Percentiles rank a stretch among this genome's conserved stretches.
phyloP scores from a whole-genome alignment of 345 rosid genomes.

The Arabis hirsuta region DNA sequence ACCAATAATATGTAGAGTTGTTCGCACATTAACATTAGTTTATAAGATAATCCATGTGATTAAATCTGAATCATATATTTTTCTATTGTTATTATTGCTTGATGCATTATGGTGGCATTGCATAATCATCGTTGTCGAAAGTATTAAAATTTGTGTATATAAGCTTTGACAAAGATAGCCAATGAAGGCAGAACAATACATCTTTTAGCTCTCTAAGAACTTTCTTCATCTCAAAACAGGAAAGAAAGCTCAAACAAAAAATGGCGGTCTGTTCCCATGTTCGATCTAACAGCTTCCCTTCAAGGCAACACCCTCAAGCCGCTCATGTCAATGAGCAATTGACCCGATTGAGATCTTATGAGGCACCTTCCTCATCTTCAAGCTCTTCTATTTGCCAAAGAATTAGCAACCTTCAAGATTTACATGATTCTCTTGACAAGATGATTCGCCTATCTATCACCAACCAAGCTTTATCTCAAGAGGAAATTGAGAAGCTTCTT shows the following conservation, averaged over 20 bases:
- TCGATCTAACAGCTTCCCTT: constrained; percentile 52
- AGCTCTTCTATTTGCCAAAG: constrained; percentile 36
- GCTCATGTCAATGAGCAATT: constrained; percentile 44
- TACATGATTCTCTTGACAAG: constrained; percentile 42
- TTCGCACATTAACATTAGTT: not conserved
- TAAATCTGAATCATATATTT: constrained; percentile 13
- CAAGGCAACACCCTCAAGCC: constrained; percentile 44
- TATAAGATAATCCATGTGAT: not conserved
- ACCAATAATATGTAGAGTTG: not conserved
- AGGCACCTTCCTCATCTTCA: constrained; percentile 11
- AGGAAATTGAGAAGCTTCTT: constrained; percentile 39
- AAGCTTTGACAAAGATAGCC: not conserved
- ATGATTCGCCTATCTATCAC: constrained; percentile 42
- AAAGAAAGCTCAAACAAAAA: not conserved
- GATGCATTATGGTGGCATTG: not conserved
- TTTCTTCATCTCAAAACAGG: constrained; percentile 2
- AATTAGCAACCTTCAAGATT: constrained; percentile 42
- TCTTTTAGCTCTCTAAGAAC: not conserved
- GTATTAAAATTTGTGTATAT: not conserved
- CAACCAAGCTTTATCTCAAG: constrained; percentile 41
- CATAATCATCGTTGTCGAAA: not conserved
- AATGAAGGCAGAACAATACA: constrained; percentile 4
- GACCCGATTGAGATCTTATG: constrained; percentile 40
- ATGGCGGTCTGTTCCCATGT: constrained; percentile 44
- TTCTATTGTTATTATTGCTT: not conserved